Evolutionary conservation across 352 stramenopile genomes (phyloP).

Genomic region (Globisporangium perplexum): DNA sequence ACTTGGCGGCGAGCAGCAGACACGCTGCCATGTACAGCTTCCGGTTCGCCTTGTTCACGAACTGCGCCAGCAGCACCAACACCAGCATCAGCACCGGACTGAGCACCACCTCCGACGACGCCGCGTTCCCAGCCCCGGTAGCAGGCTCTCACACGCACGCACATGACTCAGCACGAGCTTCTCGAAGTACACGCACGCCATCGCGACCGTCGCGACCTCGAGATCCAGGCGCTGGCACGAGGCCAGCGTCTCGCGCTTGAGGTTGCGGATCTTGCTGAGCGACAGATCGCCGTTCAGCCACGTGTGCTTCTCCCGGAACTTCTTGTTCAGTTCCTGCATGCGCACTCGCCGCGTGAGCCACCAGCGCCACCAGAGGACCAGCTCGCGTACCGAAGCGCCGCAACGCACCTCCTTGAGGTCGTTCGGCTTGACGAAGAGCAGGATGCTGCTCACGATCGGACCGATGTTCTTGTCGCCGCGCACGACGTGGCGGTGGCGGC

Average conservation of each 20-base stretch:
- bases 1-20: slow-evolving; percentile 93
- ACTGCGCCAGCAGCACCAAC: slow-evolving; percentile 41
- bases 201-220: slow-evolving; percentile 92
- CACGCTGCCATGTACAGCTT: slow-evolving; percentile 96
- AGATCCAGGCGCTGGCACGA: slow-evolving; percentile 76
- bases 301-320: slow-evolving; percentile 94
- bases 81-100: neutral
- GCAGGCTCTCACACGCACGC: too few species aligned
- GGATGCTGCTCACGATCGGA: slow-evolving; percentile 90
- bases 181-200: slow-evolving; percentile 97
- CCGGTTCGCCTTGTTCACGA: slow-evolving; percentile 95
- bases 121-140: too few species aligned
- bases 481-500: slow-evolving; percentile 75
- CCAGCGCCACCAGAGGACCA: too few species aligned
- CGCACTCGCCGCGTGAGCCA: neutral
- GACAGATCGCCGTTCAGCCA: slow-evolving; percentile 90
- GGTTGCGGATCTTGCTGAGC: slow-evolving; percentile 95
- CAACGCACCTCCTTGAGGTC: slow-evolving; percentile 87
- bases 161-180: slow-evolving; percentile 92
- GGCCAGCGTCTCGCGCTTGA: slow-evolving; percentile 88
- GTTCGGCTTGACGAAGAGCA: slow-evolving; percentile 94
- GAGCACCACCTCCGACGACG: neutral
- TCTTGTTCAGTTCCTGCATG: slow-evolving; percentile 91
- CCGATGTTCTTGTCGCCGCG: slow-evolving; percentile 87
- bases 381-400: too few species aligned